Base-by-base conservation (phyloP, 225 moss, liverwort and hornwort species). In the Pseudisothecium myosuroides region DNA sequence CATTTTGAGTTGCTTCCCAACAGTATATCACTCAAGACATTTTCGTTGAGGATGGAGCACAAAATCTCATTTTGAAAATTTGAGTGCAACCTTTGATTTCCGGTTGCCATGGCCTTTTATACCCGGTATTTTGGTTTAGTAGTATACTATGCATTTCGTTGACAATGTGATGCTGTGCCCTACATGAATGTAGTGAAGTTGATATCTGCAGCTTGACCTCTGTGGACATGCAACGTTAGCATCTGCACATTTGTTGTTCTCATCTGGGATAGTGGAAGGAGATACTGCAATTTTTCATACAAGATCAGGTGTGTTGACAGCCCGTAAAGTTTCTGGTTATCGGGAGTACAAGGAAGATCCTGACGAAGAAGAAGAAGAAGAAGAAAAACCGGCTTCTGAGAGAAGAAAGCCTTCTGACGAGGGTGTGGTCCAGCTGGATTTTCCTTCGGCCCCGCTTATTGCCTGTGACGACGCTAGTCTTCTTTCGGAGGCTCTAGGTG, bases 381-480 rank as follows among this genome's bases (percentile, higher is more conserved):
- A 94, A 55, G 89, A 89, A 83, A 67, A 28, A 59, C 66, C 77
- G 18, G 87, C 56, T 79, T 92, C 92, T 79, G 89, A 93, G 85
- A 92, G 84, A 89, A 95, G 89, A 83, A 93, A 92, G 75, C 97
- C 96, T 66, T 83, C 93, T 66, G 95, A 95, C 87, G 94, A 92
- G 92, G 98, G 97, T 92, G 95, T 98, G 86, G 95, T 99, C 67
- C 88, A 94, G 90, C 91, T 96, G 60, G 95, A 97, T 89, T 99
- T 99, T 83, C 98, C 97, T 39, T 75, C 69, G 68, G 76, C 87
- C 28, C 87, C 89, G 60, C 90, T 95, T 26, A 60, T 89, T 32
- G 87, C 95, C 86, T 93, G 92, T 87, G 85, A 91, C 39, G 93
- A 96, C 85, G 80, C 91, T 63, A 80, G 73, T 90, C 81, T 90